Percentiles rank a stretch among this genome's conserved stretches.
phyloP scores from a whole-genome alignment of 345 rosid species.

The Populus alba region DNA sequence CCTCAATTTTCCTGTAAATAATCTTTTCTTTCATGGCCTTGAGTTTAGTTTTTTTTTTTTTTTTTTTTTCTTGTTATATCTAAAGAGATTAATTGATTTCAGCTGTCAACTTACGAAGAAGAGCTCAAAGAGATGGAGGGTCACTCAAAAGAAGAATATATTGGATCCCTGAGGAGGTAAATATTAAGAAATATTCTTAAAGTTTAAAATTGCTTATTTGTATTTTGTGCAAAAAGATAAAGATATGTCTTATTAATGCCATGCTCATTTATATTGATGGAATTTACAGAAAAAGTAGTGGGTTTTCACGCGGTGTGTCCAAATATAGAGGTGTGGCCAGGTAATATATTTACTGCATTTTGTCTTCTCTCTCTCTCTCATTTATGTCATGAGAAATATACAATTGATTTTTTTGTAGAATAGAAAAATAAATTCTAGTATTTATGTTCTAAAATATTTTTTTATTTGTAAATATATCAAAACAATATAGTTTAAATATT shows the following conservation, averaged over 20 bases:
- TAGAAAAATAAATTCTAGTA: neutral
- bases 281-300: conserved; percentile 76
- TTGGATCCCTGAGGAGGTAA: conserved; percentile 87
- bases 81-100: neutral
- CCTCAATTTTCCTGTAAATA: conserved; percentile 78
- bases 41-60: neutral
- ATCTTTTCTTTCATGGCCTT: neutral
- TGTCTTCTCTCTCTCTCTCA: neutral
- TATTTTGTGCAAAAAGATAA: no score
- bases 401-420: neutral
- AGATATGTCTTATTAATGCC: neutral
- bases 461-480: no score
- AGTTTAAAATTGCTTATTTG: no score
- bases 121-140: conserved; percentile 77
- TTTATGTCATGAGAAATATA: neutral
- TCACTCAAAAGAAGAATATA: conserved; percentile 76
- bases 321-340: conserved; percentile 96
- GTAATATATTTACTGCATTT: conserved; percentile 28
- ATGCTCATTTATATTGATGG: neutral
- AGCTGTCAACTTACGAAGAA: conserved; percentile 56
- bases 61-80: neutral
- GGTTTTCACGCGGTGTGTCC: conserved; percentile 93
- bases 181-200: neutral
- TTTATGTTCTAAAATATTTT: no score
- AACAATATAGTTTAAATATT: no score